Percentiles rank a stretch among this genome's conserved stretches.
Evolutionary conservation across 148 eudicot species (phyloP).

Genomic region (Rheum nobile): DNA sequence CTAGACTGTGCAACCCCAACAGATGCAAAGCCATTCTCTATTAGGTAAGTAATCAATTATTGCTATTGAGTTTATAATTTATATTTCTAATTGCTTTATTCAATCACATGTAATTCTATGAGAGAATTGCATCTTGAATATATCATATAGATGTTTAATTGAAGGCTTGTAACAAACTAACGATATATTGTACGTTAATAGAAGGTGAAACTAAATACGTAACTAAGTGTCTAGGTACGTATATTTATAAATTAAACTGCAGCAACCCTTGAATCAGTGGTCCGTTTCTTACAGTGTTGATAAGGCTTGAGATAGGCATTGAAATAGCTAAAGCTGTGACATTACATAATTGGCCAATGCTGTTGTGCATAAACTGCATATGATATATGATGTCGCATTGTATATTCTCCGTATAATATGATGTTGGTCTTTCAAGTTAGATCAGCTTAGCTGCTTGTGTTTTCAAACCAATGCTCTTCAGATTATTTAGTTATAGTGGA

Average conservation of each 20-base stretch:
- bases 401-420: too few species aligned
- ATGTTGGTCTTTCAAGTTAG: too few species aligned
- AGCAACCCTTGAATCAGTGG: too few species aligned
- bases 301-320: not conserved
- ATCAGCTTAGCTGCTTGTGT: too few species aligned
- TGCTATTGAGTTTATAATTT: too few species aligned
- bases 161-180: not conserved
- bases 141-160: not conserved
- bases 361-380: too few species aligned
- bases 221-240: not conserved
- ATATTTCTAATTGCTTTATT: not conserved
- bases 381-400: not conserved
- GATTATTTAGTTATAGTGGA: too few species aligned
- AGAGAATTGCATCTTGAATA: not conserved
- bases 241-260: too few species aligned
- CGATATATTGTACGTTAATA: not conserved
- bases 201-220: too few species aligned
- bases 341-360: too few species aligned
- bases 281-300: not conserved
- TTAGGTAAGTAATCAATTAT: not conserved
- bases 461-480: too few species aligned
- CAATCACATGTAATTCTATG: not conserved
- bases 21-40: conserved; percentile 13
- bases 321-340: not conserved
- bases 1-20: not conserved